Percentiles rank a stretch among this genome's conserved stretches.
These are phyloP conservation scores for Peronospora farinosa DNA, from an alignment of 352 stramenopile species.

Conservation along the genomic window DNA sequence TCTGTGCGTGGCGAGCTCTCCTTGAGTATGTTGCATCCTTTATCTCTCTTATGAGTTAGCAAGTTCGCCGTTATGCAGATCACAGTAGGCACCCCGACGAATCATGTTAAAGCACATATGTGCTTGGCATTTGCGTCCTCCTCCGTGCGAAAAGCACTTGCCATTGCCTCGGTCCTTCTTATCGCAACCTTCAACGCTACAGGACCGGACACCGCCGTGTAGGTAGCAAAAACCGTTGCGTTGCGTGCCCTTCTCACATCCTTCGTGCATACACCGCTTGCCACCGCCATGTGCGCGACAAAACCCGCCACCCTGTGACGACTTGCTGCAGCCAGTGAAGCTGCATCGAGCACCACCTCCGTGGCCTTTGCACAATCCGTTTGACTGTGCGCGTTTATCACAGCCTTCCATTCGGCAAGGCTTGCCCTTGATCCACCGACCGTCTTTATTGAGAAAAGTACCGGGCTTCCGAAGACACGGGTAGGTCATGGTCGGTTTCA, in stretches of 20 bases:
- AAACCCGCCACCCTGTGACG: conserved; percentile 65
- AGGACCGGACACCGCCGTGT: conserved; percentile 71
- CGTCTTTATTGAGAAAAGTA: conserved; percentile 86
- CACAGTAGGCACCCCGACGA: conserved; percentile 55
- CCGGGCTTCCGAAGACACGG: conserved; percentile 60
- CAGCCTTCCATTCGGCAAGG: conserved; percentile 63
- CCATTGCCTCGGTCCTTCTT: conserved; percentile 83
- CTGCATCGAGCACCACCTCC: conserved; percentile 74
- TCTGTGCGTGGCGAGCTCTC: conserved; percentile 13
- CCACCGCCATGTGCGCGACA: conserved; percentile 74
- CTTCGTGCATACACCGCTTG: conserved; percentile 68
- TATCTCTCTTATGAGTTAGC: conserved; percentile 9
- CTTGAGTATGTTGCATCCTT: conserved; percentile 1
- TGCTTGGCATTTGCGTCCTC: conserved; percentile 62
- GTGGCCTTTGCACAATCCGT: conserved; percentile 73
- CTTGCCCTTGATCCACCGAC: conserved; percentile 85
- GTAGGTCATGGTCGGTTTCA: conserved; percentile 25
- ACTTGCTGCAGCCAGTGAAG: conserved; percentile 67
- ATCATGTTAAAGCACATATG: conserved; percentile 62
- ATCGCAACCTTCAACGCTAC: conserved; percentile 57
- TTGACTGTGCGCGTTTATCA: conserved; percentile 76
- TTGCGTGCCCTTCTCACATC: conserved; percentile 74
- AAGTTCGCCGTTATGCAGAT: conserved; percentile 38
- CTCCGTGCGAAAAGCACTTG: conserved; percentile 76
- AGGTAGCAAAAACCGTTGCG: conserved; percentile 78